Evolutionary conservation across 805 yeast genomes (phyloP), one percentile per base, ranked within the genome.

Genomic region (Citeromyces matritensis): DNA sequence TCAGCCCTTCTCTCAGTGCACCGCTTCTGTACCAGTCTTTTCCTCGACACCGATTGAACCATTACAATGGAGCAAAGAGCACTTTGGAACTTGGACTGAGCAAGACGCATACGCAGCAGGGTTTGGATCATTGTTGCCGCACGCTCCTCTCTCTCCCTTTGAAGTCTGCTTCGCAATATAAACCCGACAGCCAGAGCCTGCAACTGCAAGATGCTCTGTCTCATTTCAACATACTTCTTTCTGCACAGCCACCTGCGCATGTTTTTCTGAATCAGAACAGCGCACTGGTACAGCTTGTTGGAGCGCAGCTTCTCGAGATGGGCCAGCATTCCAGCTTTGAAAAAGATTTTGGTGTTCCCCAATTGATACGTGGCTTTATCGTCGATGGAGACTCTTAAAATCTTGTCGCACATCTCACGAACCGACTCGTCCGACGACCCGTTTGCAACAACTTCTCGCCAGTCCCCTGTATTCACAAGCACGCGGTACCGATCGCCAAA

Each of bases 301-400:
- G 85, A 60, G 53, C 96, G 73, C 47, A 79, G 57, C 43, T 83
- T 83, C 56, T 88, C 98, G 43, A 88, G 64, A 39, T 73, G 74
- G 4, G 96, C 97, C 51, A 88, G 63, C 79, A 88, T 81, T 49
- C 98, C 98, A 21, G 96, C 95, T 46, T 94, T 79, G 61, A 88
- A 83, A 60, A 88, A 88, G 35, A 88, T 84, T 58, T 88, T 88
- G 27, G 94, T 80, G 48, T 82, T 73, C 58, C 98, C 98, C 37
- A 82, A 65, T 55, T 86, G 95, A 52, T 79, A 86, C 45, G 81
- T 80, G 33, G 61, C 57, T 24, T 63, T 65, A 48, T 73, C 81
- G 15, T 74, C 67, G 33, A 82, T 75, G 27, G 80, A 70, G 14
- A 61, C 60, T 26, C 63, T 58, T 44, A 88, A 61, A 37, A 88